Percentiles rank a stretch among this genome's conserved stretches.
Evolutionary conservation across 148 eudicot genomes (phyloP).

Genomic region (Rhododendron ovatum): DNA sequence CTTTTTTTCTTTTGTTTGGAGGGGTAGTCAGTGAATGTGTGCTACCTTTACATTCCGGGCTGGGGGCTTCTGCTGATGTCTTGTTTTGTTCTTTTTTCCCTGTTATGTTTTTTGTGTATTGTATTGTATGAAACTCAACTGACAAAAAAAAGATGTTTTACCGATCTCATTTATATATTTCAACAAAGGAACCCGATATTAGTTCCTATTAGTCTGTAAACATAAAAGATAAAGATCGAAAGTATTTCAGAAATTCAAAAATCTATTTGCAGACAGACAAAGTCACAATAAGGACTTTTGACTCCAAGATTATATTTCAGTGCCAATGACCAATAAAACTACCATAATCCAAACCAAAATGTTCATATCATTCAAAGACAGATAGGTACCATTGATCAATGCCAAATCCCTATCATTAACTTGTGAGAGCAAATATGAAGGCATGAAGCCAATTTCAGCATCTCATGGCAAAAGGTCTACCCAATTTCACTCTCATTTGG

Average conservation of each 20-base stretch:
- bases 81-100: not conserved
- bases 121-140: not conserved
- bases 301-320: not conserved
- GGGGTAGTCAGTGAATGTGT: not conserved
- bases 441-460: not conserved
- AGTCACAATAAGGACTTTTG: not conserved
- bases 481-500: too few relatives aligned
- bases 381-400: not conserved
- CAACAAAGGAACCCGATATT: not conserved
- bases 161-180: not conserved
- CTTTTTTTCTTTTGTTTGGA: not conserved
- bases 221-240: not conserved
- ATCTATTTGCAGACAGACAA: not conserved
- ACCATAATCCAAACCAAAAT: not conserved
- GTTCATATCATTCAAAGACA: not conserved
- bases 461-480: not conserved
- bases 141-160: not conserved
- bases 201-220: not conserved
- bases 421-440: not conserved
- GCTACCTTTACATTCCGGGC: not conserved
- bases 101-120: not conserved
- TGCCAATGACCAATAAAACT: not conserved
- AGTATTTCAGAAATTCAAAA: not conserved
- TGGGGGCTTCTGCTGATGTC: not conserved
- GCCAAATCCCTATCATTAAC: not conserved